phyloP scores from a whole-genome alignment of 352 stramenopile genomes.

The Phytophthora europaea region DNA sequence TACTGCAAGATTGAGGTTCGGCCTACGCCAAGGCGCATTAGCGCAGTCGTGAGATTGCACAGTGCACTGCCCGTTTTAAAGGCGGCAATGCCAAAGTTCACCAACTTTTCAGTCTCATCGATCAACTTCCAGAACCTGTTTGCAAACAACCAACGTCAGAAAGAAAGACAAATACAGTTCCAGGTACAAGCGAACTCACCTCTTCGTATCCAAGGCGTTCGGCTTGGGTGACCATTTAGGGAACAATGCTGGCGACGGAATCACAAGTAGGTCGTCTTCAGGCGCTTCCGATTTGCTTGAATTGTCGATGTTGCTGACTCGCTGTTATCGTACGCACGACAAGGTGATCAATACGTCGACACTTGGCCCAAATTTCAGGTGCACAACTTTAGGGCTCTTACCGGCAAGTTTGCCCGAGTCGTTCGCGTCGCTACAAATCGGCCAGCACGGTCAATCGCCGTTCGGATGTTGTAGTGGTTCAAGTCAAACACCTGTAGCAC shows the following conservation, averaged over 20 bases:
- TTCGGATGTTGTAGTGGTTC: constrained; percentile 76
- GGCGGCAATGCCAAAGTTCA: constrained; percentile 72
- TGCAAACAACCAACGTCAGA: not conserved
- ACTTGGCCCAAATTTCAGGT: not conserved
- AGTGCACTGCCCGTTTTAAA: constrained; percentile 58
- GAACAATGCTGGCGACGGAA: constrained; percentile 54
- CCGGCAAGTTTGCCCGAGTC: constrained; percentile 41
- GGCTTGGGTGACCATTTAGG: constrained; percentile 40
- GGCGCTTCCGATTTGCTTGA: constrained; percentile 65
- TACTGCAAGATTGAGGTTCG: constrained; percentile 69
- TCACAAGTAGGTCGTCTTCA: constrained; percentile 68
- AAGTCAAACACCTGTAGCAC: constrained; percentile 48
- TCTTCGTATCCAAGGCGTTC: constrained; percentile 53
- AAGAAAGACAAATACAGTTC: not conserved
- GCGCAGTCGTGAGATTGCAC: constrained; percentile 50
- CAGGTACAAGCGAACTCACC: constrained; percentile 29
- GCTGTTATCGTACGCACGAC: constrained; percentile 3
- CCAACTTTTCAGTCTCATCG: constrained; percentile 65
- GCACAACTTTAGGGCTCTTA: constrained; percentile 21
- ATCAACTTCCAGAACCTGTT: constrained; percentile 77
- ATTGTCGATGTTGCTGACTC: constrained; percentile 24
- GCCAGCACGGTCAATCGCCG: constrained; percentile 60
- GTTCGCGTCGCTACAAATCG: constrained; percentile 44
- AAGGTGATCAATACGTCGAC: not conserved
- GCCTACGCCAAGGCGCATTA: constrained; percentile 69